Conservation (phyloP, 306 rosid species). For the Sesbania bispinosa region DNA sequence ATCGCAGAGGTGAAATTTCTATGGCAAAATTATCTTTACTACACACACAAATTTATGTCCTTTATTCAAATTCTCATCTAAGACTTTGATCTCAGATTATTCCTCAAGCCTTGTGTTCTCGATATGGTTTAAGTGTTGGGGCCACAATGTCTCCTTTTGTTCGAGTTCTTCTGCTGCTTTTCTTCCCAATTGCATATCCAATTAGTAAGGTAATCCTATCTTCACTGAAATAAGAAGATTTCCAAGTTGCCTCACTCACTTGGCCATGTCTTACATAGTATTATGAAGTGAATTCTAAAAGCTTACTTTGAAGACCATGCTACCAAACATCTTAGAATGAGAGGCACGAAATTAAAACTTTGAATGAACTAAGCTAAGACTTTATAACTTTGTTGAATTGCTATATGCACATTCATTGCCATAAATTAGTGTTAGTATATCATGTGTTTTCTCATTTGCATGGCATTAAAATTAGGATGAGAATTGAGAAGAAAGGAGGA, state of each 20-base stretch:
- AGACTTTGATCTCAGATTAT: slow-evolving; percentile 25
- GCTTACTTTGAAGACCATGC: too few relatives aligned
- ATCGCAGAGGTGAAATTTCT: slow-evolving; percentile 30
- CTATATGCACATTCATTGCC: not conserved
- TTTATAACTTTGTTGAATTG: not conserved
- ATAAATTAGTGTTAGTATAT: not conserved
- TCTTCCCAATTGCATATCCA: slow-evolving; percentile 65
- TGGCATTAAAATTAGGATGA: not conserved
- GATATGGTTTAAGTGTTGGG: slow-evolving; percentile 36
- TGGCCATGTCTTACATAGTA: not conserved
- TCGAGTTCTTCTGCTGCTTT: slow-evolving; percentile 36
- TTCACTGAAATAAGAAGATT: not conserved
- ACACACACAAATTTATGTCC: not conserved
- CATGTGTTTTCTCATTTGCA: not conserved
- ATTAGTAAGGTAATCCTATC: slow-evolving; percentile 53
- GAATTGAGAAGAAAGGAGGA: not conserved
- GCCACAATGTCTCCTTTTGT: slow-evolving; percentile 37
- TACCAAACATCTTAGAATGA: not conserved
- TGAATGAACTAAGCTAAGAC: not conserved
- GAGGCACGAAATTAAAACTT: not conserved
- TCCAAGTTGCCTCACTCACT: not conserved
- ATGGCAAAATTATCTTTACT: not conserved
- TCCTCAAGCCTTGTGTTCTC: slow-evolving; percentile 39
- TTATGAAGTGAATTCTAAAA: not conserved
- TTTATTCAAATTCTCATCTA: not conserved